Conservation (phyloP, 2,329 filamentous ascomycete genomes). For the Davidsoniella neocaledoniae region DNA sequence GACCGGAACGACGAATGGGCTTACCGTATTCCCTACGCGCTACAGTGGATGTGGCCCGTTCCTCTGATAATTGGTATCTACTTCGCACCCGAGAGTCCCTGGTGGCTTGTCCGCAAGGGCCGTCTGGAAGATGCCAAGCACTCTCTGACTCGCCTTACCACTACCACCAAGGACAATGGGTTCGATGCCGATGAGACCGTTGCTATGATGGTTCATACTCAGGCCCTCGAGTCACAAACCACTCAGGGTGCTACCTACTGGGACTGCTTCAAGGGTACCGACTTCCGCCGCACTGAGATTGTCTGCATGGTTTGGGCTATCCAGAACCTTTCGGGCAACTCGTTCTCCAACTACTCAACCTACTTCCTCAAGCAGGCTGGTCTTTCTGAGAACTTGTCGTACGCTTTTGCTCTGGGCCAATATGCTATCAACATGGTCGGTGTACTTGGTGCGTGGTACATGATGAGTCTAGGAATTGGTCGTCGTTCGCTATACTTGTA, state of each 20-base stretch:
- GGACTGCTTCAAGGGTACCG: conserved; percentile 70
- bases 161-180: conserved; percentile 43
- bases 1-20: conserved; percentile 49
- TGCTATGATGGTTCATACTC: conserved; percentile 86
- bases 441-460: conserved; percentile 64
- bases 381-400: conserved; percentile 32
- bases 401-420: conserved; percentile 45
- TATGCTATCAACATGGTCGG: conserved; percentile 63
- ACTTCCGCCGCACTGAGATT: conserved; percentile 60
- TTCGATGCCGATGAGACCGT: conserved; percentile 74
- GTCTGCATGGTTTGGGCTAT: conserved; percentile 49
- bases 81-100: conserved; percentile 54
- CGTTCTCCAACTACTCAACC: conserved; percentile 48
- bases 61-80: conserved; percentile 48
- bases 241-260: conserved; percentile 57
- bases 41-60: conserved; percentile 66
- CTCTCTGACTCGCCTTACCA: conserved; percentile 49
- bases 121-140: conserved; percentile 48
- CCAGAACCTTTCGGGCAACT: conserved; percentile 46
- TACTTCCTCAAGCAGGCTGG: conserved; percentile 46
- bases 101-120: conserved; percentile 59
- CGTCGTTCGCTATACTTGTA: conserved; percentile 61
- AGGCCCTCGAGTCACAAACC: conserved; percentile 59
- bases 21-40: conserved; percentile 51
- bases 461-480: conserved; percentile 61